Conservation (phyloP, 116 monocot species). For the Papilionanthe hybrid region DNA sequence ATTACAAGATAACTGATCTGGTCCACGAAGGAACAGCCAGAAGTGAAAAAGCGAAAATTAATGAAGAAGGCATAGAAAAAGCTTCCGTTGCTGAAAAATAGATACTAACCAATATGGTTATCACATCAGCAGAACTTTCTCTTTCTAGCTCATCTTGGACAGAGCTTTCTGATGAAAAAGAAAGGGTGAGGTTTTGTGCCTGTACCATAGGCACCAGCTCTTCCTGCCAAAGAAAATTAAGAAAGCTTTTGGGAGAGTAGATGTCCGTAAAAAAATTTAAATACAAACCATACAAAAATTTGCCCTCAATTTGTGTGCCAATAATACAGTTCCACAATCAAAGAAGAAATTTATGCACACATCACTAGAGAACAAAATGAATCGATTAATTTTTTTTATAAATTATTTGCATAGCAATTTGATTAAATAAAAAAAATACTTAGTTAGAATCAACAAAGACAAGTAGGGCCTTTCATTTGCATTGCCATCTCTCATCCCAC, state of each 20-base stretch:
- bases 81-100: neutral
- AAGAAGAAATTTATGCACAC: neutral
- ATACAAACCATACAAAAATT: neutral
- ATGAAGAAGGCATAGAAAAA: neutral
- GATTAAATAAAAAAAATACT: neutral
- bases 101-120: conserved; percentile 68
- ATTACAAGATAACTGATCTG: conserved; percentile 98
- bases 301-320: neutral
- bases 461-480: neutral
- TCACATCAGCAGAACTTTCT: conserved; percentile 88
- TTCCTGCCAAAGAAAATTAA: conserved; percentile 44
- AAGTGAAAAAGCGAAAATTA: neutral
- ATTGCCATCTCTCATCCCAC: neutral
- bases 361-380: neutral
- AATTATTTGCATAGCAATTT: neutral
- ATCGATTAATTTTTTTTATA: neutral
- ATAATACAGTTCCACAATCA: neutral
- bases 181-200: conserved; percentile 59
- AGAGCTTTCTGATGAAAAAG: conserved; percentile 97
- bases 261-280: neutral
- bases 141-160: conserved; percentile 92
- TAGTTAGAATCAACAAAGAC: neutral
- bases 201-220: conserved; percentile 77
- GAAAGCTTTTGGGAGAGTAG: neutral
- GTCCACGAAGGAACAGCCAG: conserved; percentile 6